A percentile compares a stretch with the other conserved stretches of the same genome.
phyloP scores from a whole-genome alignment of 352 stramenopile species.

The Phytophthora sansomeana region DNA sequence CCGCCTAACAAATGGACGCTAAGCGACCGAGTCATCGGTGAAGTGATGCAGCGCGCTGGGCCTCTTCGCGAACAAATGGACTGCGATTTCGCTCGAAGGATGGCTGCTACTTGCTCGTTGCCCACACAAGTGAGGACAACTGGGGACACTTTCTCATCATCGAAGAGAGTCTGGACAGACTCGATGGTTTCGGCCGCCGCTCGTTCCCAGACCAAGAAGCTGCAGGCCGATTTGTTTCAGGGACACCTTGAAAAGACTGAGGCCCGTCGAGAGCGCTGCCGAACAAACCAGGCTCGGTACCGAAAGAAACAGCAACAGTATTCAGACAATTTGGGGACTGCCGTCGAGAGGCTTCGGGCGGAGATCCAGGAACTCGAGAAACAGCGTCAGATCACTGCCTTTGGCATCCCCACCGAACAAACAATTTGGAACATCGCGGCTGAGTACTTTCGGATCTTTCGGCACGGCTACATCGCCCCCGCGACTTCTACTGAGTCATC shows the following conservation, averaged over 20 bases:
- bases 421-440: conserved; percentile 18
- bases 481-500: too few species aligned
- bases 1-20: conserved; percentile 1
- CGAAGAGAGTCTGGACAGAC: too few species aligned
- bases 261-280: conserved; percentile 44
- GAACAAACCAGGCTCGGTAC: conserved; percentile 46
- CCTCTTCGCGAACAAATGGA: neutral
- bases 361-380: conserved; percentile 37
- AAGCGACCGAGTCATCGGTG: conserved; percentile 6
- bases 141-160: too few species aligned
- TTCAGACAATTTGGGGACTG: conserved; percentile 22
- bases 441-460: conserved; percentile 28
- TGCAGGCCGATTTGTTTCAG: too few species aligned
- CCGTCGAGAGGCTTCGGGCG: conserved; percentile 25
- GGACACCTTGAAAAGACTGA: too few species aligned
- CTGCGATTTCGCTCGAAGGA: too few species aligned
- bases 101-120: too few species aligned
- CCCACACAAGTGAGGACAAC: too few species aligned
- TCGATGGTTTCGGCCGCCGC: too few species aligned
- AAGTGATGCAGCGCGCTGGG: conserved; percentile 1
- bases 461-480: conserved; percentile 22
- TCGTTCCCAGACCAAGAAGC: too few species aligned
- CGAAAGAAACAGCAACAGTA: conserved; percentile 39
- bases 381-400: conserved; percentile 13
- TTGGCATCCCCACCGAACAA: conserved; percentile 1